phyloP scores from a whole-genome alignment of 2,329 filamentous ascomycete genomes.

The Amesomyces nigricolor region DNA sequence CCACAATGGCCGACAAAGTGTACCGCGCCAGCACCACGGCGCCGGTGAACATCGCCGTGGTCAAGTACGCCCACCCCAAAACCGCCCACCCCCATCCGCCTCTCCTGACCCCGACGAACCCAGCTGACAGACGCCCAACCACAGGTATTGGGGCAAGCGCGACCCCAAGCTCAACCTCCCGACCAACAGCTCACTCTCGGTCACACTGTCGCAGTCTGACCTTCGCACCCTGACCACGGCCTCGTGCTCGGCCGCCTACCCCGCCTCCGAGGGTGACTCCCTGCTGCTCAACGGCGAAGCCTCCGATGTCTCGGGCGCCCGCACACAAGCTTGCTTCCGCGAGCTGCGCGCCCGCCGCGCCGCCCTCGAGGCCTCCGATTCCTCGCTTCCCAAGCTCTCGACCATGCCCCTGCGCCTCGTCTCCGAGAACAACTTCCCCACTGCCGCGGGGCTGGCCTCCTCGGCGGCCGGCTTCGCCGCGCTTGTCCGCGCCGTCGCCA shows the following conservation, averaged over 20 bases:
- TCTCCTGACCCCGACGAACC: slow-evolving; percentile 10
- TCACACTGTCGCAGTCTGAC: slow-evolving; percentile 90
- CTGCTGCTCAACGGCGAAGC: slow-evolving; percentile 78
- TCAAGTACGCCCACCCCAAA: slow-evolving; percentile 60
- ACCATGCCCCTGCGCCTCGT: slow-evolving; percentile 75
- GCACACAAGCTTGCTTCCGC: slow-evolving; percentile 91
- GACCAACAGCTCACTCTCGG: slow-evolving; percentile 94
- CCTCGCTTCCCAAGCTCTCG: slow-evolving; percentile 76
- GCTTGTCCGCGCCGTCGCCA: slow-evolving; percentile 76
- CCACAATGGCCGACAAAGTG: slow-evolving; percentile 42
- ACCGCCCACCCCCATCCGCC: not conserved
- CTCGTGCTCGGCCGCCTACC: slow-evolving; percentile 72
- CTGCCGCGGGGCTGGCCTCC: slow-evolving; percentile 79
- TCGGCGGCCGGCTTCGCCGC: slow-evolving; percentile 66
- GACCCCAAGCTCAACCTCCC: slow-evolving; percentile 91
- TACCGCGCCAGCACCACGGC: slow-evolving; percentile 94
- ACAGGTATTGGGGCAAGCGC: slow-evolving; percentile 88
- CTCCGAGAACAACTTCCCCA: slow-evolving; percentile 98
- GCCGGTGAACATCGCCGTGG: slow-evolving; percentile 95
- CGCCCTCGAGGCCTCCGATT: slow-evolving; percentile 64
- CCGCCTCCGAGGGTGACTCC: slow-evolving; percentile 51
- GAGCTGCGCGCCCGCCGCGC: slow-evolving; percentile 74
- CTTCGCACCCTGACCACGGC: slow-evolving; percentile 95
- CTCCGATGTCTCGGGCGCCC: slow-evolving; percentile 79
- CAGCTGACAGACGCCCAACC: slow-evolving; percentile 34